Evolutionary conservation across 2,329 filamentous ascomycete genomes (phyloP), one percentile per base, ranked within the genome.

Genomic region (Fusarium longipes): DNA sequence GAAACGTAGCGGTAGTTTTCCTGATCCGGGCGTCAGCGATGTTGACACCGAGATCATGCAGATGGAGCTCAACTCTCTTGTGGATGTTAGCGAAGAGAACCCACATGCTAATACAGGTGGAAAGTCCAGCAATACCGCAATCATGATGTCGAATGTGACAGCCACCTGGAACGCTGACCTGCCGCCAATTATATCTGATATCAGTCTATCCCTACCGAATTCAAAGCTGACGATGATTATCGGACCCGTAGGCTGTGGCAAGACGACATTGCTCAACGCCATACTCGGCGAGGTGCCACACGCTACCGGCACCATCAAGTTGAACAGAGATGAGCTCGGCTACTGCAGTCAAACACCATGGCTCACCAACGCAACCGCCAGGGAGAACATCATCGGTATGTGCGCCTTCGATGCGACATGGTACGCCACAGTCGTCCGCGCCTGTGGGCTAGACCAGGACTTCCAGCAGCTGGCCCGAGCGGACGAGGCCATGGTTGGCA

Each of bases 311-410:
- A 50, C 47, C 35, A 50, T 40, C 47, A 50, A 25, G 24, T 50
- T 50, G 35, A 50, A 50, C 35, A 25, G 47, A 40, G 47, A 50
- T 24, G 47, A 50, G 35, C 47, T 50, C 25, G 47, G 47, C 35
- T 83, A 79, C 67, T 82, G 80, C 55, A 76, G 77, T 45, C 82
- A 84, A 57, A 74, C 69, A 2, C 77, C 81, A 3, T 84, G 81
- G 79, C 73, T 82, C 6, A 73, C 73, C 11, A 82, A 83, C 56
- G 72, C 68, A 8, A 78, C 77, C 1, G 67, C 83, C 30, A 74
- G 74, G 8, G 67, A 80, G 6, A 79, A 78, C 51, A 80, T 84
- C 25, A 63, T 80, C 3, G 80, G 78, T 1, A 56, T 70, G 18
- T 70, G 66, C 8, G 44, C 63, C 3, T 70, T 73, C 25, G 74